Evolutionary conservation across 2,329 filamentous ascomycete genomes (phyloP).

Genomic region (Trichoderma simmonsii): DNA sequence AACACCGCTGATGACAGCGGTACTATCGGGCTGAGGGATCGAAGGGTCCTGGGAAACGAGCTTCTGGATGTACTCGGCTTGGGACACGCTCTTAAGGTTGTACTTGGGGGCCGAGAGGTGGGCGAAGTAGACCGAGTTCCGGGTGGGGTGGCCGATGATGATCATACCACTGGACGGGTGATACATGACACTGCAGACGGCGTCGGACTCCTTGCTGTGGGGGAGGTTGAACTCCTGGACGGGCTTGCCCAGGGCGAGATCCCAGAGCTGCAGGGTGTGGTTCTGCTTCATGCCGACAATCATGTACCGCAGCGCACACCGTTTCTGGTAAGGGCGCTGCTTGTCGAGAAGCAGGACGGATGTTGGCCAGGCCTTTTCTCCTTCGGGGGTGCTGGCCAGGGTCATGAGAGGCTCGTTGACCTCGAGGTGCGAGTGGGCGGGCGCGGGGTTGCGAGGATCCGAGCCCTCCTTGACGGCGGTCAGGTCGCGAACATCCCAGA

Average conservation of each 20-base stretch:
- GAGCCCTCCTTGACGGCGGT: slow-evolving; percentile 52
- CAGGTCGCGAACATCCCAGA: slow-evolving; percentile 92
- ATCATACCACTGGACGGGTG: slow-evolving; percentile 91
- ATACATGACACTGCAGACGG: slow-evolving; percentile 96
- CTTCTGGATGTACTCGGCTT: slow-evolving; percentile 82
- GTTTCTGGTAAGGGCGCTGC: slow-evolving; percentile 86
- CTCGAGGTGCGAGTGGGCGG: slow-evolving; percentile 62
- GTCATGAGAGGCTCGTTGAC: slow-evolving; percentile 84
- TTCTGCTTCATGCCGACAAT: slow-evolving; percentile 99
- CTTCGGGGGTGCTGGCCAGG: slow-evolving; percentile 78
- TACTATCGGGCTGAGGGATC: slow-evolving; percentile 84
- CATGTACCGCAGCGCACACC: slow-evolving; percentile 87
- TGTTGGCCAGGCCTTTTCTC: slow-evolving; percentile 94
- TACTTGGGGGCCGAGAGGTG: slow-evolving; percentile 94
- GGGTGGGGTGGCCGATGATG: slow-evolving; percentile 89
- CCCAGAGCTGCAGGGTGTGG: slow-evolving; percentile 97
- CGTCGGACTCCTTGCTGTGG: slow-evolving; percentile 92
- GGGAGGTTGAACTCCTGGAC: slow-evolving; percentile 97
- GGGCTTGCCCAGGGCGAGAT: slow-evolving; percentile 88
- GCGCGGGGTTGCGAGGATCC: slow-evolving; percentile 50
- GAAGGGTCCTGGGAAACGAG: slow-evolving; percentile 68
- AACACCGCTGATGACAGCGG: slow-evolving; percentile 94
- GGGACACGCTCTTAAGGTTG: slow-evolving; percentile 74
- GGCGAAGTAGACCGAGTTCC: slow-evolving; percentile 96
- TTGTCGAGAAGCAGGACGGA: slow-evolving; percentile 96